phyloP scores from a whole-genome alignment of 164 flowering plant species.

The Echeveria elegans region DNA sequence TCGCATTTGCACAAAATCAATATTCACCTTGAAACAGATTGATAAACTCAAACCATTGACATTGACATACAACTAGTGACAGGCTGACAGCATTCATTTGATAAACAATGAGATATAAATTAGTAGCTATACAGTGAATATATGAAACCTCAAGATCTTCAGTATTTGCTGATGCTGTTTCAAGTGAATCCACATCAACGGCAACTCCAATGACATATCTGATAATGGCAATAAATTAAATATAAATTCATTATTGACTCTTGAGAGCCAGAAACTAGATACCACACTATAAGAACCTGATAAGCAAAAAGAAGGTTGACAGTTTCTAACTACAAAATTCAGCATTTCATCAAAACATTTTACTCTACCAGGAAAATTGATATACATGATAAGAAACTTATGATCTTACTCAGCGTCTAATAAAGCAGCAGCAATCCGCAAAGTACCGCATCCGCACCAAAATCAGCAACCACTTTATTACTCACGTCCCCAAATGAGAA shows the following conservation, averaged over 20 bases:
- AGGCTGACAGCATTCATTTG: background rate
- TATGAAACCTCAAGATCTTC: conserved; percentile 74
- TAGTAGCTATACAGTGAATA: background rate
- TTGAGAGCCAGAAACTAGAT: background rate
- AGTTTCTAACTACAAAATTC: too few species aligned
- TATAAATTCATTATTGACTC: too few species aligned
- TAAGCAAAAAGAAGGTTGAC: too few species aligned
- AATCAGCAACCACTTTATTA: conserved; percentile 83
- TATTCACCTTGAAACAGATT: conserved; percentile 50
- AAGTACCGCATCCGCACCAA: conserved; percentile 96
- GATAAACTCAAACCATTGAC: too few species aligned
- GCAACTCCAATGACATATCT: conserved; percentile 80
- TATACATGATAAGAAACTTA: background rate
- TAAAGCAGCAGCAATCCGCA: conserved; percentile 78
- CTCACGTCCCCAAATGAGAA: conserved; percentile 79
- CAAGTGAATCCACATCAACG: conserved; percentile 70
- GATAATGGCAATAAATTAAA: conserved; percentile 14
- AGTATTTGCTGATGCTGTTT: conserved; percentile 64
- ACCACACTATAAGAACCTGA: background rate
- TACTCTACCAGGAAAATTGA: background rate
- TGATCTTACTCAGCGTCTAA: conserved; percentile 77
- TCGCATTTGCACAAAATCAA: conserved; percentile 65
- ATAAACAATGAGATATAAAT: background rate
- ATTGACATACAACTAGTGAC: background rate
- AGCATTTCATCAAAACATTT: background rate